Percentiles rank a stretch among this genome's conserved stretches.
These are phyloP conservation scores for Tremella yokohamensis DNA, from an alignment of 768 basidiomycete species.

Conservation along the genomic window DNA sequence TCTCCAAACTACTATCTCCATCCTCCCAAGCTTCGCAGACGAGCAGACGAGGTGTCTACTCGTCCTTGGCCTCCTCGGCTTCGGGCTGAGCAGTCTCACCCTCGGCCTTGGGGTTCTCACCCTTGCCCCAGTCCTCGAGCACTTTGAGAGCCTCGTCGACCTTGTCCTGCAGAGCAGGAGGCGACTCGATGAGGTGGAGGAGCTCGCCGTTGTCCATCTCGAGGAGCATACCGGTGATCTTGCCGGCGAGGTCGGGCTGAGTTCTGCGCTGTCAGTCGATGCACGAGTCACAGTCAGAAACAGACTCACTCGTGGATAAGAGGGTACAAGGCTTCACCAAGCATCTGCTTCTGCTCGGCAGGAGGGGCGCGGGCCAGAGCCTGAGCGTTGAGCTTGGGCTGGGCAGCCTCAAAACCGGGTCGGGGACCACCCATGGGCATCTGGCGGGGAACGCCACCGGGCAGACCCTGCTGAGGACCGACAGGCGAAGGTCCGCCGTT, in stretches of 20 bases:
- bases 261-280: slow-evolving; percentile 53
- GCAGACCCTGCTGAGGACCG: slow-evolving; percentile 53
- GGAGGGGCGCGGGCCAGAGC: slow-evolving; percentile 61
- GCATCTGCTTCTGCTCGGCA: slow-evolving; percentile 96
- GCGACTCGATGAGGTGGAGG: slow-evolving; percentile 76
- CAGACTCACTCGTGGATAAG: slow-evolving; percentile 70
- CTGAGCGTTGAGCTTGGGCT: slow-evolving; percentile 58
- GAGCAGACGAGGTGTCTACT: slow-evolving; percentile 4
- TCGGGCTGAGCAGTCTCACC: slow-evolving; percentile 17
- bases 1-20: background rate
- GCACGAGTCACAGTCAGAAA: background rate
- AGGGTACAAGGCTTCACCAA: slow-evolving; percentile 95
- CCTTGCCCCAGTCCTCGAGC: slow-evolving; percentile 73
- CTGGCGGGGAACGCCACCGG: slow-evolving; percentile 39
- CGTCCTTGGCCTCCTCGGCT: slow-evolving; percentile 17
- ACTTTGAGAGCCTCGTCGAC: slow-evolving; percentile 86
- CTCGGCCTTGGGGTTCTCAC: slow-evolving; percentile 46
- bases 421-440: slow-evolving; percentile 31
- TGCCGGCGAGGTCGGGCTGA: slow-evolving; percentile 91
- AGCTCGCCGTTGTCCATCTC: slow-evolving; percentile 98
- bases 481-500: slow-evolving; percentile 52
- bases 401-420: slow-evolving; percentile 38
- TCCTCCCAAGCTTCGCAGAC: too few relatives aligned
- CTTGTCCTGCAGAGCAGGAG: slow-evolving; percentile 80
- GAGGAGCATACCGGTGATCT: slow-evolving; percentile 97